A percentile compares a stretch with the other conserved stretches of the same genome.
Evolutionary conservation across 2,329 filamentous ascomycete genomes (phyloP).

Genomic region (Didymella segeticola): DNA sequence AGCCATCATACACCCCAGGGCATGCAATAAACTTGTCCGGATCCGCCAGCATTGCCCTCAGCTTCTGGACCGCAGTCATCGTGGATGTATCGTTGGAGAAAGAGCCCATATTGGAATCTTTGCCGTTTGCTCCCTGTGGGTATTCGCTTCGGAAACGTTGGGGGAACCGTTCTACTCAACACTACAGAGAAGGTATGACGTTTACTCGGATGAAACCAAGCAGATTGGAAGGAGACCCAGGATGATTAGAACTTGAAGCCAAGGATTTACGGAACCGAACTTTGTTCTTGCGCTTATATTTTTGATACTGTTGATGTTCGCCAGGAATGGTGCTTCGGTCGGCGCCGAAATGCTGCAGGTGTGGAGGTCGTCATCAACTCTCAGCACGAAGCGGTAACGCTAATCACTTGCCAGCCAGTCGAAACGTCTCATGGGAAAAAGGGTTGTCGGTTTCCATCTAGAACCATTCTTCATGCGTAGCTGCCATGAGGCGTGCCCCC

Average conservation of each 20-base stretch:
- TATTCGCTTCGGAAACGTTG: slow-evolving; percentile 1
- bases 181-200: slow-evolving; percentile 1
- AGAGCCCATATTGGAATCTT: slow-evolving; percentile 16
- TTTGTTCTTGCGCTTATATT: not conserved
- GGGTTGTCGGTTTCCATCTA: slow-evolving; percentile 5
- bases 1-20: slow-evolving; percentile 73
- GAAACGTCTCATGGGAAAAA: not conserved
- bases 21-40: slow-evolving; percentile 57
- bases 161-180: slow-evolving; percentile 3
- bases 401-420: not conserved
- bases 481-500: slow-evolving; percentile 23
- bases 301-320: slow-evolving; percentile 8
- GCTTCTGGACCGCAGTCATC: slow-evolving; percentile 38
- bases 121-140: not conserved
- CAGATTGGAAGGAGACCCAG: not conserved
- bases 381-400: not conserved
- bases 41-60: slow-evolving; percentile 42
- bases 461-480: slow-evolving; percentile 6
- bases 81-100: slow-evolving; percentile 15
- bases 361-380: not conserved
- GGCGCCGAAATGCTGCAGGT: not conserved
- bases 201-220: not conserved
- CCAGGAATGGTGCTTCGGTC: not conserved
- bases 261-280: slow-evolving; percentile 1
- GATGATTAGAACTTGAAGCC: not conserved